Conservation (phyloP, 805 yeast genomes). For the Ogataea nonfermentans region DNA sequence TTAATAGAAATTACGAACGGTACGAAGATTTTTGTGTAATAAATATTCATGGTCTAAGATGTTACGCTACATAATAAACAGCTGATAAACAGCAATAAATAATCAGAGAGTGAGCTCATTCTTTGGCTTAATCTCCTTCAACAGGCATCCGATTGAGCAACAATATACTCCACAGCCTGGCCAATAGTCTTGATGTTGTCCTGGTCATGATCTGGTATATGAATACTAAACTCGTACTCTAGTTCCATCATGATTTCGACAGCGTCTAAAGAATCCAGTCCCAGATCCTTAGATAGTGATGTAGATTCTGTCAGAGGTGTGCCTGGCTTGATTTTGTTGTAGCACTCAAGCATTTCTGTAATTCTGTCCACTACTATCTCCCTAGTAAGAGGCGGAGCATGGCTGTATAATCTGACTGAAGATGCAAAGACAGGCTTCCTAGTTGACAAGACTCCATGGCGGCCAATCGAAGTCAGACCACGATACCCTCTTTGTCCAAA, state of each 20-base stretch:
- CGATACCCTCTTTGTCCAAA: background rate
- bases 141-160: conserved; percentile 54
- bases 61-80: conserved; percentile 3
- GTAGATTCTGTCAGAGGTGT: conserved; percentile 39
- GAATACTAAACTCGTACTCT: conserved; percentile 73
- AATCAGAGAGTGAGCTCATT: background rate
- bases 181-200: conserved; percentile 92
- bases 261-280: conserved; percentile 68
- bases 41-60: too few relatives aligned
- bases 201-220: conserved; percentile 86
- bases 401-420: conserved; percentile 42
- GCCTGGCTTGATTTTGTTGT: conserved; percentile 49
- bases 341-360: conserved; percentile 61
- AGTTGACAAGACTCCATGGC: background rate
- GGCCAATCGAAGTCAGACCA: background rate
- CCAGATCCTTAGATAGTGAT: conserved; percentile 62
- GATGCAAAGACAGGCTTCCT: background rate
- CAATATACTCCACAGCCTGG: conserved; percentile 87
- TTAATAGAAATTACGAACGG: background rate
- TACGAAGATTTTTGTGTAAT: too few relatives aligned
- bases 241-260: conserved; percentile 73
- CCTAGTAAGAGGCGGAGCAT: conserved; percentile 58
- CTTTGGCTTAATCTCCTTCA: conserved; percentile 5
- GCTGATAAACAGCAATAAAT: conserved; percentile 2
- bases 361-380: conserved; percentile 63